Base-by-base conservation (phyloP, 73 alveolate species). In the Tetrahymena borealis region DNA sequence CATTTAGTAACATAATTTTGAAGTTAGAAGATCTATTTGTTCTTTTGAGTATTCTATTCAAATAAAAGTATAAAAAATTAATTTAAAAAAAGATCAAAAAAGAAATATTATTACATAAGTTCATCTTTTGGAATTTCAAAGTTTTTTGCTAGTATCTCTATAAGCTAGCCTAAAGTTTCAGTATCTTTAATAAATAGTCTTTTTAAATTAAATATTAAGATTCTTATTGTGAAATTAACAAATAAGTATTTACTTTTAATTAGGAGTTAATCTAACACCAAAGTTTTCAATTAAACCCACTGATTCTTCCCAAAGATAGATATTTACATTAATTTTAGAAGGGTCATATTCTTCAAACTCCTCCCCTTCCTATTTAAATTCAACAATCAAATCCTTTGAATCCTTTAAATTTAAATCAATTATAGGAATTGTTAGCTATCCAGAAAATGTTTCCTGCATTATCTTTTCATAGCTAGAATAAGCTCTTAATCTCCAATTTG, bases 331-430 rank as follows among this genome's bases (percentile, higher is more conserved):
- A 32, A 93, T 39, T 11, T 79, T 13, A 79, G 78, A 85, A 78
- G 95, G 93, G 41, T 93, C 95, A 79, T 79, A 93, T 3, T 93
- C 95, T 32, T 79, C 93, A 90, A 93, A 93, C 32, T 20, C 32
- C 18, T 93, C 93, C 40, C 91, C 91, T 32, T 91, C 39, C 11
- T 78, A 33, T 93, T 93, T 93, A 0, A 90, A 40, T 93, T 93
- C 95, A 39, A 93, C 33, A 3, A 85, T 38, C 7, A 93, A 39
- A 39, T 90, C 78, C 33, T 93, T 93, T 33, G 20, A 93, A 39
- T 79, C 95, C n/a, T 38, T 93, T 79, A 93, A 93, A 35, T 93
- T 39, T 40, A 93, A 41, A 32, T 43, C 39, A 40, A 79, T 60
- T 11, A 93, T 33, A 20, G 93, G 60, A 39, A 39, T 41, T 60